Evolutionary conservation across 73 alveolate genomes (phyloP).

Genomic region (Tetrahymena malaccensis): DNA sequence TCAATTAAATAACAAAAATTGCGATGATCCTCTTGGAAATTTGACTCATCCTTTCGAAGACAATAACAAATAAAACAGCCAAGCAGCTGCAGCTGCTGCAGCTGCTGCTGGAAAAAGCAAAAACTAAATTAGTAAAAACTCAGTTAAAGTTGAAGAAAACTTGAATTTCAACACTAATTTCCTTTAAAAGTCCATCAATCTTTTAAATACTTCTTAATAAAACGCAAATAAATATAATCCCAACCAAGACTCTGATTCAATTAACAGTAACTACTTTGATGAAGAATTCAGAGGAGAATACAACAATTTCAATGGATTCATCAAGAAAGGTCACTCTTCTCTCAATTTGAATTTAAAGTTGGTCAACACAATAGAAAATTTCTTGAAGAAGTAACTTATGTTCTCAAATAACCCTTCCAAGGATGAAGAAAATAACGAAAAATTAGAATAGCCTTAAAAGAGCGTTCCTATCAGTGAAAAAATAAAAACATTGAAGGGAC

Average conservation of each 20-base stretch:
- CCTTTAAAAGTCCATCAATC: background rate
- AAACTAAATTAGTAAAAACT: background rate
- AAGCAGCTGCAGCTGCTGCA: too few relatives aligned
- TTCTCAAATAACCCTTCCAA: background rate
- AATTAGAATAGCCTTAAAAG: background rate
- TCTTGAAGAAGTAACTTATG: background rate
- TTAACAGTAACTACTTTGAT: background rate
- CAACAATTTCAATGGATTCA: background rate
- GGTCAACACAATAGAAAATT: background rate
- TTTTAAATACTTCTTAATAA: background rate
- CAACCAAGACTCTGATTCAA: background rate
- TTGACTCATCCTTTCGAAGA: background rate
- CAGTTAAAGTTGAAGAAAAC: background rate
- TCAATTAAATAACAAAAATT: background rate
- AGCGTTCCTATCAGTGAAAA: background rate
- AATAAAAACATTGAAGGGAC: background rate
- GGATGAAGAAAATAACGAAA: background rate
- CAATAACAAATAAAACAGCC: too few relatives aligned
- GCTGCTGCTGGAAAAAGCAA: background rate
- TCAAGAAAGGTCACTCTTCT: background rate
- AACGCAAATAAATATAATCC: background rate
- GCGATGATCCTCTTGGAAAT: background rate
- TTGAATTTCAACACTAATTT: background rate
- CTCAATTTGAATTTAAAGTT: background rate
- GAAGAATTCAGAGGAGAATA: background rate